Evolutionary conservation across 257 asterid genomes (phyloP).

Genomic region (Nicotiana paniculata): DNA sequence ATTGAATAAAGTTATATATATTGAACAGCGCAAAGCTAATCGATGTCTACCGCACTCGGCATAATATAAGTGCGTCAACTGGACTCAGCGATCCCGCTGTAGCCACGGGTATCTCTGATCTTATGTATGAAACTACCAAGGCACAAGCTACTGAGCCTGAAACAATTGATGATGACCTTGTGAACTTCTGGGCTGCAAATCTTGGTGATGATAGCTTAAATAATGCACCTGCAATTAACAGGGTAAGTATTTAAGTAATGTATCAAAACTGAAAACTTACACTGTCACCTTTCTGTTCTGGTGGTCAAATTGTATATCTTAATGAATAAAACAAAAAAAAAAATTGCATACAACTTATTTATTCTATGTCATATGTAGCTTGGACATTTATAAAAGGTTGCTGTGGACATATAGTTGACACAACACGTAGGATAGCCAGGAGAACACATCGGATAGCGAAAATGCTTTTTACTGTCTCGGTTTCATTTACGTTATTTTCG

Average conservation of each 20-base stretch:
- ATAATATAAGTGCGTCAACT: conserved; percentile 91
- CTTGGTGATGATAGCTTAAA: conserved; percentile 85
- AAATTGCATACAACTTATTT: neutral
- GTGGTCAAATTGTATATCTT: neutral
- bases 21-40: conserved; percentile 79
- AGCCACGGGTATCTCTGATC: conserved; percentile 95
- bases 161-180: conserved; percentile 91
- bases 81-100: conserved; percentile 98
- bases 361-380: neutral
- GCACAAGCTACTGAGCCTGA: conserved; percentile 61
- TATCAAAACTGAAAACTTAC: neutral
- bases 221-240: conserved; percentile 92
- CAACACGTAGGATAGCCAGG: neutral
- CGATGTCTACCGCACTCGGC: conserved; percentile 95
- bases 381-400: neutral
- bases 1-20: conserved; percentile 27
- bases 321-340: neutral
- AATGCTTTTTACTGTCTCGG: neutral
- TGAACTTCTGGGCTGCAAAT: conserved; percentile 94
- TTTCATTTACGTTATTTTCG: neutral
- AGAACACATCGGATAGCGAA: neutral
- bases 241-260: conserved; percentile 47
- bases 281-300: neutral
- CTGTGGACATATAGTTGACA: neutral
- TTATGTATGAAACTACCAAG: conserved; percentile 82